Conservation (phyloP, 495 filamentous ascomycete species). For the Penicillium lagena region DNA sequence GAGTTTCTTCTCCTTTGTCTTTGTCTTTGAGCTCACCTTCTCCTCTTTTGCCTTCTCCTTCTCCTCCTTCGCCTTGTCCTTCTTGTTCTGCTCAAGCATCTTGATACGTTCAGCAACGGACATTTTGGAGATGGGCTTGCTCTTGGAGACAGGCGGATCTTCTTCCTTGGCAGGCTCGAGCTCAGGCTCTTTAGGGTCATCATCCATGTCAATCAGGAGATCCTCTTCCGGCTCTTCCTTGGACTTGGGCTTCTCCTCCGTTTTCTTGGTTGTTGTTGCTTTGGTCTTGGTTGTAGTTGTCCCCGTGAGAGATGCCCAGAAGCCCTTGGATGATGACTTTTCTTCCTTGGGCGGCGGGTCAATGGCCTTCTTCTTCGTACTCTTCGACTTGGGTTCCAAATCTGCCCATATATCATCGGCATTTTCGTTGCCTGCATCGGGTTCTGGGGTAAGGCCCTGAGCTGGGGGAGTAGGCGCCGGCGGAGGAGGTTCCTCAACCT, state of each 20-base stretch:
- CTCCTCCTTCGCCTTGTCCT: constrained; percentile 34
- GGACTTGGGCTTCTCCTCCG: constrained; percentile 12
- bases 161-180: constrained; percentile 8
- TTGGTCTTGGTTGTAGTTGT: constrained; percentile 22
- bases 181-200: constrained; percentile 22
- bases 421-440: constrained; percentile 20
- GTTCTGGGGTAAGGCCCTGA: constrained; percentile 39
- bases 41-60: constrained; percentile 26
- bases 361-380: constrained; percentile 26
- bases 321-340: constrained; percentile 29
- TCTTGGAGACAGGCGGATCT: constrained; percentile 26
- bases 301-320: constrained; percentile 40
- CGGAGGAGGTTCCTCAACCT: constrained; percentile 40
- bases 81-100: constrained; percentile 36
- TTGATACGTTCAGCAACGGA: constrained; percentile 45
- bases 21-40: constrained; percentile 21
- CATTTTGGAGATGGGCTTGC: constrained; percentile 33
- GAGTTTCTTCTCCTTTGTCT: constrained; percentile 10
- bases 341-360: constrained; percentile 28
- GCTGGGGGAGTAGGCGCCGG: constrained; percentile 46
- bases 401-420: constrained; percentile 32
- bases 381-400: constrained; percentile 24
- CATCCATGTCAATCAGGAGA: constrained; percentile 25
- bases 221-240: constrained; percentile 17
- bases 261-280: constrained; percentile 4